Base-by-base conservation (phyloP, 1,284 basidiomycete genomes). In the Paramarasmius palmivorus region DNA sequence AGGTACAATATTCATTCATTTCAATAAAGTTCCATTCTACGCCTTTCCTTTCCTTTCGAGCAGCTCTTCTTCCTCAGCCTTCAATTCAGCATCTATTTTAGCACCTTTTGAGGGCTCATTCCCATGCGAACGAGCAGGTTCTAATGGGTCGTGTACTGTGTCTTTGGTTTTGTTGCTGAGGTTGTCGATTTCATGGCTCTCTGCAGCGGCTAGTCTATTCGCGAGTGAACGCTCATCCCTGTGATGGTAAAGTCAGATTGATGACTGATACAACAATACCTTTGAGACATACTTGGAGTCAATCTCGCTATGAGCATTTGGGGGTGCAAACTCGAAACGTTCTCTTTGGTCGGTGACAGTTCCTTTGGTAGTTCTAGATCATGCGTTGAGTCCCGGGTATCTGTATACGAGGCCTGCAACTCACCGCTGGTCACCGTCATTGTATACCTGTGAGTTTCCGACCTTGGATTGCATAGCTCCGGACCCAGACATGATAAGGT, bases 41-140 rank as follows among this genome's bases (percentile, higher is more conserved):
- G 58, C 63, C 65, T 71, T 76, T 38, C 73, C 73, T 68, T 83
- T 86, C 59, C 70, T 69, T 63, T 62, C 69, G 51, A 84, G 60
- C 49, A 69, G 58, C 57, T 76, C 76, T 57, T 77, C 52, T 2
- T 54, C 54, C 36, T 57, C 56, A 7, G 48, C 39, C 45, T 57
- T 44, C 36, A 55, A 19, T 19, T 57, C 56, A 2, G 59, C 57
- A 36, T 61, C 56, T 6, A 54, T 36, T 23, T 61, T 47, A n/a
- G 57, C 59, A 1, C 85, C 84, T 37, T 75, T 70, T 0, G 78
- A 80, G 0, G 86, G 85, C 60, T 84, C 72, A 64, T 87, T 81
- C 1, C 83, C 82, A 56, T 86, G 78, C 22, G 68, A 63, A 6
- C 61, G 66, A 1, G 79, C 79, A 10, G 75, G 75, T 44, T 66